Conservation (phyloP, 2,329 filamentous ascomycete genomes). For the Fusarium liriodendri region DNA sequence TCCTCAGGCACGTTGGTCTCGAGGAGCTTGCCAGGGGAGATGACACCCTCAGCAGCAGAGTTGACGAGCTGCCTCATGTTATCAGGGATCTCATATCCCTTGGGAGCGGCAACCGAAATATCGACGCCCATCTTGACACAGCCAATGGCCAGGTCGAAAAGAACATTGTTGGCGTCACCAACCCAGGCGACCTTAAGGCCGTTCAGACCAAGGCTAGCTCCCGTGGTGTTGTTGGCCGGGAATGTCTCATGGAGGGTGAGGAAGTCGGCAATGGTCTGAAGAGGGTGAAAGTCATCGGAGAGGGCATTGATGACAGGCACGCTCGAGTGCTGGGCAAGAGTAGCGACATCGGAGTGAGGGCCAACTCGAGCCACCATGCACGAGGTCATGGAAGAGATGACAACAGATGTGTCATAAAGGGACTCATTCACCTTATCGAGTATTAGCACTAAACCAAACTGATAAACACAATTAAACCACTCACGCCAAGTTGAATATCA, state of each 20-base stretch:
- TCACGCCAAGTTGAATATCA: constrained; percentile 93
- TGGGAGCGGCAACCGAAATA: constrained; percentile 86
- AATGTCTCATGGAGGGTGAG: constrained; percentile 88
- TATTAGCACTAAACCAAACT: not conserved
- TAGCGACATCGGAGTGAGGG: constrained; percentile 78
- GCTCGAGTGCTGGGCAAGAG: constrained; percentile 76
- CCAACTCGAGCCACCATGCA: constrained; percentile 85
- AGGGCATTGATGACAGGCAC: constrained; percentile 90
- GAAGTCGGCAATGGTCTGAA: constrained; percentile 95
- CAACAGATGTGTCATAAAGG: constrained; percentile 88
- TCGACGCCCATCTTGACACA: constrained; percentile 89
- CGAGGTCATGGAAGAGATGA: constrained; percentile 94
- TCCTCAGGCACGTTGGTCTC: constrained; percentile 87
- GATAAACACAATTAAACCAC: not conserved
- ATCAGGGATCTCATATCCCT: constrained; percentile 83
- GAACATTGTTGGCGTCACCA: constrained; percentile 95
- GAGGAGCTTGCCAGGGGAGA: constrained; percentile 72
- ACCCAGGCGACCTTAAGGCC: constrained; percentile 96
- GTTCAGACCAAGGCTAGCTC: constrained; percentile 72
- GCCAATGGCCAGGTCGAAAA: constrained; percentile 91
- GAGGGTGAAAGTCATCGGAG: constrained; percentile 90
- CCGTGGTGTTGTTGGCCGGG: constrained; percentile 56
- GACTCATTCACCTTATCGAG: constrained; percentile 82
- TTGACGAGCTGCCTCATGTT: constrained; percentile 80
- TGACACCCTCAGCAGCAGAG: constrained; percentile 67